phyloP scores from a whole-genome alignment of 140 eudicot species.

The Cichorium intybus region DNA sequence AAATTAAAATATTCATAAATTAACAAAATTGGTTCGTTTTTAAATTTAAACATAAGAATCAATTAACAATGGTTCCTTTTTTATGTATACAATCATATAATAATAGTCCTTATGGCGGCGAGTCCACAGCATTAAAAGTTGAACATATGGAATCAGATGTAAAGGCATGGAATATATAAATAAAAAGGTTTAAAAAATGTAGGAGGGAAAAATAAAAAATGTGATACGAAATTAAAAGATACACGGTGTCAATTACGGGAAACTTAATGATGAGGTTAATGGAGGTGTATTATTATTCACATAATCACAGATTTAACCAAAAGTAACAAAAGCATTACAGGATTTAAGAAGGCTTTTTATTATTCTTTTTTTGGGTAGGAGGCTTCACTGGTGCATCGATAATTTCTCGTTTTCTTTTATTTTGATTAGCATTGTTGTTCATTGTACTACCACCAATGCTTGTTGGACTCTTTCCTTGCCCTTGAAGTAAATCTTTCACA shows the following conservation, averaged over 20 bases:
- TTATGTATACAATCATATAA: background rate
- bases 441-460: conserved; percentile 34
- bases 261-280: conserved; percentile 31
- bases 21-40: no score
- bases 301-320: conserved; percentile 40
- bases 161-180: background rate
- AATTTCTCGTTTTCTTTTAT: conserved; percentile 56
- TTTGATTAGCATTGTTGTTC: conserved; percentile 35
- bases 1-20: no score
- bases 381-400: conserved; percentile 48
- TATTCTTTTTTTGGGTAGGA: conserved; percentile 57
- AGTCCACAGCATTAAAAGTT: conserved; percentile 13
- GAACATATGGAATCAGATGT: conserved; percentile 10
- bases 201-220: no score
- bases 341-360: conserved; percentile 37
- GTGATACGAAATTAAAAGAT: background rate
- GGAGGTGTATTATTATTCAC: conserved; percentile 31
- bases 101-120: conserved; percentile 12
- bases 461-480: conserved; percentile 53
- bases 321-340: conserved; percentile 15
- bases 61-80: background rate
- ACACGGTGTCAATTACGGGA: background rate
- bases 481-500: conserved; percentile 56
- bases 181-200: background rate
- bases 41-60: background rate